A percentile compares a stretch with the other conserved stretches of the same genome.
phyloP scores from a whole-genome alignment of 352 stramenopile genomes.

The Elongisporangium prolatum region DNA sequence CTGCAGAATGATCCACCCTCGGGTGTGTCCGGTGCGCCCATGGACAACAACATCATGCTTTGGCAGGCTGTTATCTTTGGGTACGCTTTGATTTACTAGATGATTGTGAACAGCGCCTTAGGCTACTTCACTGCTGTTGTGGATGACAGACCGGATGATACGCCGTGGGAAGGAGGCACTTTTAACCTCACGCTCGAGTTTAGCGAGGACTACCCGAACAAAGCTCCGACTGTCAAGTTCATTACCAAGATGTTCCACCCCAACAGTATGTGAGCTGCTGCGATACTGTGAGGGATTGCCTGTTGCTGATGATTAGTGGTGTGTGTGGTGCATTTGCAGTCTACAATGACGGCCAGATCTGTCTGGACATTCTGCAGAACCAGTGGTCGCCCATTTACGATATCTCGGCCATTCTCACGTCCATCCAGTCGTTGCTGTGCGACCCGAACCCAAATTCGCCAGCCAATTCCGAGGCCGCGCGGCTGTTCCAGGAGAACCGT shows the following conservation, averaged over 20 bases:
- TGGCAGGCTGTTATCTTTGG: constrained; percentile 92
- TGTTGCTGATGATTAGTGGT: constrained; percentile 3
- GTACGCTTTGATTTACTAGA: constrained; percentile 24
- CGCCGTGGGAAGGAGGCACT: constrained; percentile 98
- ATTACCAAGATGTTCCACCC: constrained; percentile 99
- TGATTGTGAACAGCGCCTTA: background rate
- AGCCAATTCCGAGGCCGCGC: constrained; percentile 97
- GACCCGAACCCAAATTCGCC: constrained; percentile 99
- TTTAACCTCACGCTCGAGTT: constrained; percentile 99
- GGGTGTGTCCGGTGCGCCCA: constrained; percentile 94
- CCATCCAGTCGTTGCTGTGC: constrained; percentile 98
- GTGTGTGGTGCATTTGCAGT: constrained; percentile 36
- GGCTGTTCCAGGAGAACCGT: constrained; percentile 98
- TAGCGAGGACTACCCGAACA: constrained; percentile 99
- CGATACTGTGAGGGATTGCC: too few species aligned
- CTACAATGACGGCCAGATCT: constrained; percentile 91
- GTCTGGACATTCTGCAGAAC: constrained; percentile 99
- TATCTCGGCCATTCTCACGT: constrained; percentile 99
- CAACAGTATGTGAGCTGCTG: constrained; percentile 81
- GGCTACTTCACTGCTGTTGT: constrained; percentile 41
- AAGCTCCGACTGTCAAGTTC: constrained; percentile 97
- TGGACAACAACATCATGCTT: constrained; percentile 99
- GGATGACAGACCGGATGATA: constrained; percentile 95
- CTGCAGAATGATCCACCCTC: constrained; percentile 98
- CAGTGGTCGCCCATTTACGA: constrained; percentile 99